These are phyloP conservation scores for Gamsiella multidivaricata DNA, from an alignment of 192 early-diverging fungal species.

Conservation along the genomic window DNA sequence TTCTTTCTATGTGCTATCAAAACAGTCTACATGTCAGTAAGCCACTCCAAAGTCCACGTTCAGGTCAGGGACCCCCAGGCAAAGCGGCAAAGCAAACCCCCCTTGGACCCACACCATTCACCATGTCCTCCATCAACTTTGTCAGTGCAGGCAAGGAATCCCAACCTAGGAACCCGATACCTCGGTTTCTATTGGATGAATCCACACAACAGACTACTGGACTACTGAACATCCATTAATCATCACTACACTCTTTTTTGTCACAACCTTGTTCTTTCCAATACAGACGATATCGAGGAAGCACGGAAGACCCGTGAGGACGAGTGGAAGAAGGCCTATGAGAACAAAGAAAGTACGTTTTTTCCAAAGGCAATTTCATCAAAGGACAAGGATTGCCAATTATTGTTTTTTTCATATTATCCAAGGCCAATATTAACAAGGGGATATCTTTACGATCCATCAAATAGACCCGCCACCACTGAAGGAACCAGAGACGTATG, in stretches of 20 bases:
- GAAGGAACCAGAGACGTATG: slow-evolving; percentile 62
- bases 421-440: not conserved
- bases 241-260: not conserved
- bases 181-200: no score
- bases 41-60: no score
- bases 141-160: slow-evolving; percentile 42
- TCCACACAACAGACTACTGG: no score
- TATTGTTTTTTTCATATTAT: not conserved
- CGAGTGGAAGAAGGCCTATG: slow-evolving; percentile 56
- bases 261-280: not conserved
- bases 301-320: slow-evolving; percentile 44
- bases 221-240: not conserved
- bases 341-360: slow-evolving; percentile 40
- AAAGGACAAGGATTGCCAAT: no score
- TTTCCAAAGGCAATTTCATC: no score
- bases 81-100: no score
- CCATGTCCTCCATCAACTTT: slow-evolving; percentile 41
- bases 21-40: no score
- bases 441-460: not conserved
- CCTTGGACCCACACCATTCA: not conserved
- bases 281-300: slow-evolving; percentile 40
- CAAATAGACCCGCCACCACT: slow-evolving; percentile 55
- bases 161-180: not conserved
- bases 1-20: no score
- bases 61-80: no score